These are phyloP conservation scores for Trametes versicolor DNA, from an alignment of 1,284 basidiomycete genomes.

Conservation along the genomic window DNA sequence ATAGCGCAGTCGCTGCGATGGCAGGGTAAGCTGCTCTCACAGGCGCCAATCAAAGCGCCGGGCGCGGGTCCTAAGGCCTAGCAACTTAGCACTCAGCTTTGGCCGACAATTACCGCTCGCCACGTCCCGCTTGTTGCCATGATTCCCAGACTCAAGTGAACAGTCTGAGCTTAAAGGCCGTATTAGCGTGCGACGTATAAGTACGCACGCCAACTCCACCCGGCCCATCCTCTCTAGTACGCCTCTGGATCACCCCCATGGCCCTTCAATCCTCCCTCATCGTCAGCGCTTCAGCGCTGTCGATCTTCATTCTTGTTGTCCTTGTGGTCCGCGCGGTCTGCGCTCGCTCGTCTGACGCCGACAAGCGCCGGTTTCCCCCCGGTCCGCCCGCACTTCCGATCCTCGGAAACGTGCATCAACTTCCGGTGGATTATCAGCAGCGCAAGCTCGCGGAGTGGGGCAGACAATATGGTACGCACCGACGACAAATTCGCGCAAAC, in stretches of 20 bases:
- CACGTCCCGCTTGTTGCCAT: neutral
- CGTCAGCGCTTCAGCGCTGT: conserved; percentile 14
- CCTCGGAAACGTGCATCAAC: conserved; percentile 38
- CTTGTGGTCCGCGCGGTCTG: conserved; percentile 21
- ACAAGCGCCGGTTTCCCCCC: conserved; percentile 32
- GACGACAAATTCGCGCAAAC: neutral
- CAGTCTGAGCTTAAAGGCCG: conserved; percentile 11
- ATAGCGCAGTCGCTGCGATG: neutral
- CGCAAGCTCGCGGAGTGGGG: conserved; percentile 37
- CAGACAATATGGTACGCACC: conserved; percentile 31
- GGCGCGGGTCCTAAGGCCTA: conserved; percentile 6
- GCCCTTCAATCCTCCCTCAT: conserved; percentile 19
- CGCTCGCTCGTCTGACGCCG: conserved; percentile 11
- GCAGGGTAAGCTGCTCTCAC: neutral
- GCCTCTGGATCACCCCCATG: conserved; percentile 14
- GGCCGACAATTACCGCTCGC: conserved; percentile 15
- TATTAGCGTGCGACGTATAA: conserved; percentile 7
- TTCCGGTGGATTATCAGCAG: conserved; percentile 35
- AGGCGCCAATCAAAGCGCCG: conserved; percentile 5
- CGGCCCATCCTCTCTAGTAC: neutral
- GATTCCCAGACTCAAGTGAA: conserved; percentile 14
- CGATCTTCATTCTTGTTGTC: conserved; percentile 14
- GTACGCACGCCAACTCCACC: neutral
- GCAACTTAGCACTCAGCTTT: conserved; percentile 13
- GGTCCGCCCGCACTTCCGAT: conserved; percentile 35